phyloP scores from a whole-genome alignment of 2,329 filamentous ascomycete genomes.

The Cordyceps cateniannulata region DNA sequence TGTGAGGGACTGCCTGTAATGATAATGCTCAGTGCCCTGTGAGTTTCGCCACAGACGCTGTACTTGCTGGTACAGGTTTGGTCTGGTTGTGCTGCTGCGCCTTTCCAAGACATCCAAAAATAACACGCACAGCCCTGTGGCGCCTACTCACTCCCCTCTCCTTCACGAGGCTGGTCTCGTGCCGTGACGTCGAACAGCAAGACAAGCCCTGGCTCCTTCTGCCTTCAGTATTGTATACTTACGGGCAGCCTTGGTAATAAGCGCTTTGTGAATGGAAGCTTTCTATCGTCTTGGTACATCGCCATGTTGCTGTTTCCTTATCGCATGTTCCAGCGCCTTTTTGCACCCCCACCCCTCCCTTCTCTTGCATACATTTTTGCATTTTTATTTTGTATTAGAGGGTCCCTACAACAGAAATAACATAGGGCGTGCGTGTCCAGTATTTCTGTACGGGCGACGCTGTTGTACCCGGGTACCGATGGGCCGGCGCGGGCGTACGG shows the following conservation, averaged over 20 bases:
- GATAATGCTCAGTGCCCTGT: background rate
- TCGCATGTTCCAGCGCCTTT: background rate
- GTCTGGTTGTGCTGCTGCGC: background rate
- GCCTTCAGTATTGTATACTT: no score
- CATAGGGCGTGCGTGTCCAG: background rate
- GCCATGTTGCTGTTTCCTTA: background rate
- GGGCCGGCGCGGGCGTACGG: background rate
- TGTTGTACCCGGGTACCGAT: conserved; percentile 12
- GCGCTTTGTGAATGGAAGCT: no score
- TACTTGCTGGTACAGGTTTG: background rate
- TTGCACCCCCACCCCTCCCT: background rate
- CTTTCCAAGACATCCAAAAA: background rate
- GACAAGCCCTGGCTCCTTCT: background rate
- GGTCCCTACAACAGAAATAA: background rate
- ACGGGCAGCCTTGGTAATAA: no score
- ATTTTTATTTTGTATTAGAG: background rate
- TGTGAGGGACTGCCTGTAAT: background rate
- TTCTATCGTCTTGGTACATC: no score
- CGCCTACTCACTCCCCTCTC: background rate
- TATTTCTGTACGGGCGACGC: background rate
- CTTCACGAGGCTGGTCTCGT: background rate
- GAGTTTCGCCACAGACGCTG: background rate
- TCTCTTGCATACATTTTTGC: no score
- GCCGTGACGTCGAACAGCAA: background rate
- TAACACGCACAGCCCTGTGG: background rate